Evolutionary conservation across 1,284 basidiomycete genomes (phyloP), one percentile per base, ranked within the genome.

Genomic region (Chalciporus sp.): DNA sequence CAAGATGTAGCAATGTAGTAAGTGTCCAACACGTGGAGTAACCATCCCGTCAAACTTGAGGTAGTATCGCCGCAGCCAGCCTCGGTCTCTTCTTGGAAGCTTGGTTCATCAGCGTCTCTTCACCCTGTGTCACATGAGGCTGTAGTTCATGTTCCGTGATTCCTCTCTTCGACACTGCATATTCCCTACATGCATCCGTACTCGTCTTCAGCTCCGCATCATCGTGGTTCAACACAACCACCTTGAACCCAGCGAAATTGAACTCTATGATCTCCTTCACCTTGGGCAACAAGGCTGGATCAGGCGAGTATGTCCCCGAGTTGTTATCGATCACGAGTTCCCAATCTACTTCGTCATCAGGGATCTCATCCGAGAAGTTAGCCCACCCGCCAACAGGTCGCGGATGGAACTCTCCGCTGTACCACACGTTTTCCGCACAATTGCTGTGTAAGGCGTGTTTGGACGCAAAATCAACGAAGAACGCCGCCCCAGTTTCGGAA

Each of bases 391-490:
- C 82, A 42, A 70, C 72, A 1, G 88, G 88, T 8, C 88, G 77
- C n/a, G 84, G 85, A 66, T 90, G 88, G 67, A 90, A 90, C 72
- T 90, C 88, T 33, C 88, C 88, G 48, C 81, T 80, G 65, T 89
- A 90, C 46, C 85, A 76, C 53, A 90, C 88, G 11, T 72, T 70
- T 52, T 76, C 73, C 11, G 71, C 70, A 54, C 82, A 83, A 58
- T 82, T 83, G 41, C 76, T 72, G 66, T 84, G 82, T 48, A 84
- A 62, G 7, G 82, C 82, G 53, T 84, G 82, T 64, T 91, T 90
- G n/a, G 85, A 87, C 23, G 83, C 88, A 64, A 90, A 89, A 70
- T 90, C 86, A 56, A 90, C 86, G 68, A 90, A 89, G 73, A 90
- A 90, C 17, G 86, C 82, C 1, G 88, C 88, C 10, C 88, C 88